Percentiles rank a stretch among this genome's conserved stretches.
These are phyloP conservation scores for Conticribra weissflogii DNA, from an alignment of 108 stramenopile species.

Conservation along the genomic window DNA sequence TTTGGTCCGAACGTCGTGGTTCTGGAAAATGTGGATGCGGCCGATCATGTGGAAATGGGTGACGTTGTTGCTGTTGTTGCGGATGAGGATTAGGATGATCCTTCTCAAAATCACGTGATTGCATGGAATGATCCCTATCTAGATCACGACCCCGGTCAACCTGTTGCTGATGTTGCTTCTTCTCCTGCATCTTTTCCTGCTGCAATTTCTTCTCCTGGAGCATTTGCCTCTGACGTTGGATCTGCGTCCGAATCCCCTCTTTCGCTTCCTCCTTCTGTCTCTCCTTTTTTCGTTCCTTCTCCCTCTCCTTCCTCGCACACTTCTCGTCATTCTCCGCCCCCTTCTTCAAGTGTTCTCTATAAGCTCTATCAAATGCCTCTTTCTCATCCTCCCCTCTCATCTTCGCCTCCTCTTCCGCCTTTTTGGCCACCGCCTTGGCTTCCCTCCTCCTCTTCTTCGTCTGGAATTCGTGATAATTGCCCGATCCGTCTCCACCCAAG, in stretches of 20 bases:
- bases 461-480: constrained; percentile 84
- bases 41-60: too few species aligned
- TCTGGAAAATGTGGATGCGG: constrained; percentile 2
- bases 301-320: constrained; percentile 16
- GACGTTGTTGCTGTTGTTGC: constrained; percentile 8
- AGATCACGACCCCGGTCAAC: too few species aligned
- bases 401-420: constrained; percentile 59
- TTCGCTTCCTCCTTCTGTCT: constrained; percentile 12
- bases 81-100: not conserved
- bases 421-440: constrained; percentile 76
- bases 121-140: too few species aligned
- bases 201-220: too few species aligned
- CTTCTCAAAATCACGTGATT: too few species aligned
- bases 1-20: not conserved
- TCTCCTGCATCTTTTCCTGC: too few species aligned
- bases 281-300: constrained; percentile 33
- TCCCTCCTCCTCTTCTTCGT: constrained; percentile 85
- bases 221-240: too few species aligned
- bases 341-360: constrained; percentile 73
- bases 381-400: constrained; percentile 60
- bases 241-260: too few species aligned
- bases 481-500: constrained; percentile 55
- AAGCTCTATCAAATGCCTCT: constrained; percentile 70
- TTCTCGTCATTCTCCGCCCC: constrained; percentile 62
- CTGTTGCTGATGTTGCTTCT: too few species aligned